A percentile compares a stretch with the other conserved stretches of the same genome.
These are phyloP conservation scores for Apiospora malaysiana DNA, from an alignment of 2,329 filamentous ascomycete species.

Conservation along the genomic window DNA sequence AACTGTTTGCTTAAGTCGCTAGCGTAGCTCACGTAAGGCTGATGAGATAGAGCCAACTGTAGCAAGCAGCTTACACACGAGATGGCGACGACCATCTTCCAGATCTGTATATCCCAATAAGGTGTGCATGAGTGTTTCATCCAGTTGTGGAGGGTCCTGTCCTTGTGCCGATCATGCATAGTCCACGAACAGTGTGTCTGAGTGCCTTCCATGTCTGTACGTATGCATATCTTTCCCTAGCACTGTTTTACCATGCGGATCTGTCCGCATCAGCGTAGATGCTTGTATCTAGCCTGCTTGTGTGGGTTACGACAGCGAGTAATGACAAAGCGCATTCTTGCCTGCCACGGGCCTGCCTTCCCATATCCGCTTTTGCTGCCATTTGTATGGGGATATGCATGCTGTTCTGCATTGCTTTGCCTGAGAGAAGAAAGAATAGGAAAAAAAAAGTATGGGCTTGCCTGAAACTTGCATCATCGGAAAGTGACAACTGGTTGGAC, in stretches of 20 bases:
- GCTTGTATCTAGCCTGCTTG: background rate
- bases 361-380: conserved; percentile 8
- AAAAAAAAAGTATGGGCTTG: background rate
- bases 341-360: background rate
- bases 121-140: conserved; percentile 2
- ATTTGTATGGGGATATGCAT: background rate
- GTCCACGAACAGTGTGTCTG: conserved; percentile 6
- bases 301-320: background rate
- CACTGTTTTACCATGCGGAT: background rate
- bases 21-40: conserved; percentile 6
- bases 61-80: background rate
- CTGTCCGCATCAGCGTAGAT: background rate
- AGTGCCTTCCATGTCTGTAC: background rate
- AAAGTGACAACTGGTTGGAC: background rate
- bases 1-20: background rate
- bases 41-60: background rate
- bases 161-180: background rate
- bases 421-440: background rate
- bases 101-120: background rate
- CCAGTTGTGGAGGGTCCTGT: background rate
- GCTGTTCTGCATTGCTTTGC: background rate
- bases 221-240: background rate
- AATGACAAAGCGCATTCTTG: background rate
- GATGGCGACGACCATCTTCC: background rate
- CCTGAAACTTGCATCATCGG: conserved; percentile 8